These are phyloP conservation scores for Suhomyces anneliseae DNA, from an alignment of 1,139 yeast genomes.

Conservation along the genomic window DNA sequence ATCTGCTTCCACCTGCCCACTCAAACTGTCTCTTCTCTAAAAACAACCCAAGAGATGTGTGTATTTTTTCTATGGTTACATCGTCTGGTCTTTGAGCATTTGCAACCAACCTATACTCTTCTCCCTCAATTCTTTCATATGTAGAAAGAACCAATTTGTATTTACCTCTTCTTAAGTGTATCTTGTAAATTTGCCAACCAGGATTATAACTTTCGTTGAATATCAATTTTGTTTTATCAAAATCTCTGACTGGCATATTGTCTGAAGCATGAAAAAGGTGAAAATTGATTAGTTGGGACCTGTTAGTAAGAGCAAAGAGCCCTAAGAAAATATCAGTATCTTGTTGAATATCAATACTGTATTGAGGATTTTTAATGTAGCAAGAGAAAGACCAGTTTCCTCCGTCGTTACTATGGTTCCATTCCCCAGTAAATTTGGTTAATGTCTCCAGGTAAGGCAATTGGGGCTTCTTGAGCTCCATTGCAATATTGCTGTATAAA, in stretches of 20 bases:
- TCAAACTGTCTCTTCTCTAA: conserved; percentile 20
- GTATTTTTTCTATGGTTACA: conserved; percentile 20
- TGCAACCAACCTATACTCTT: conserved; percentile 13
- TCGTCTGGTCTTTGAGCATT: conserved; percentile 11
- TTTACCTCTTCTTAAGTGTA: conserved; percentile 35
- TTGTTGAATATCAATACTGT: conserved; percentile 26
- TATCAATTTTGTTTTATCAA: conserved; percentile 31
- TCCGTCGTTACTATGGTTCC: conserved; percentile 53
- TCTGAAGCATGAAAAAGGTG: conserved; percentile 43
- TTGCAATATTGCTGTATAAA: conserved; percentile 29
- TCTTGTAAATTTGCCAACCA: conserved; percentile 20
- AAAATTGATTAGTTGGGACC: conserved; percentile 30
- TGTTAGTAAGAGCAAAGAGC: conserved; percentile 22
- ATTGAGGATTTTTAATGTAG: conserved; percentile 67
- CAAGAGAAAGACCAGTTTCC: conserved; percentile 56
- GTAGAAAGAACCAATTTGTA: conserved; percentile 38
- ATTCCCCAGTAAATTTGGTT: conserved; percentile 37
- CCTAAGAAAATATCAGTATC: conserved; percentile 20
- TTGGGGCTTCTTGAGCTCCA: conserved; percentile 26
- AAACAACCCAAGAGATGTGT: conserved; percentile 39
- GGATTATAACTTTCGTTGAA: conserved; percentile 28
- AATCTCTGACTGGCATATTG: conserved; percentile 23
- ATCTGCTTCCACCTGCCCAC: conserved; percentile 44
- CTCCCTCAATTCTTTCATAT: conserved; percentile 18
- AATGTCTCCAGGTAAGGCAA: conserved; percentile 20